Evolutionary conservation across 2,329 filamentous ascomycete species (phyloP).

Genomic region (Microcyclosporella mali): DNA sequence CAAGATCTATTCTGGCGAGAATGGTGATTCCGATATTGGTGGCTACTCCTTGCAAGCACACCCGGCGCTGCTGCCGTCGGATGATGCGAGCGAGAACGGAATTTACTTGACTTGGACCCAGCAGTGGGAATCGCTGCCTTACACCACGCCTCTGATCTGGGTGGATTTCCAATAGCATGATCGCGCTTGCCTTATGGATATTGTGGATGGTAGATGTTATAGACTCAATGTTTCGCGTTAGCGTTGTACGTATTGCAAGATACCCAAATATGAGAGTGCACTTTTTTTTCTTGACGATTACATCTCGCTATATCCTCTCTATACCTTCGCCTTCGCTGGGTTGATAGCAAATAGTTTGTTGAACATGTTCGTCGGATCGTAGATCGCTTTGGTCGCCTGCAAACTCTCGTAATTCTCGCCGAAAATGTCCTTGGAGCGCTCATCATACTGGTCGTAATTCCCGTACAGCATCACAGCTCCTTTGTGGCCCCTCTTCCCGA

Average conservation of each 20-base stretch:
- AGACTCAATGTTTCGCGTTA: no score
- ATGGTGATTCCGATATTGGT: constrained; percentile 12
- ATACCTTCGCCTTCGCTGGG: constrained; percentile 7
- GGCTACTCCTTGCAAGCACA: constrained; percentile 21
- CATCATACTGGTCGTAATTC: constrained; percentile 29
- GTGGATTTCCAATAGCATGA: constrained; percentile 9
- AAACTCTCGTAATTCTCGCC: constrained; percentile 40
- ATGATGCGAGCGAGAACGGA: constrained; percentile 13
- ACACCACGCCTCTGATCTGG: constrained; percentile 19
- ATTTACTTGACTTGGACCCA: constrained; percentile 20
- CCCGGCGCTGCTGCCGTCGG: constrained; percentile 12
- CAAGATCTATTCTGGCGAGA: constrained; percentile 14
- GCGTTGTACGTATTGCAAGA: no score
- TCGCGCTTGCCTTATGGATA: no score
- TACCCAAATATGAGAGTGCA: no score
- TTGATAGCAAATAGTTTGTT: constrained; percentile 33
- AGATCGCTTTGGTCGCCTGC: constrained; percentile 40
- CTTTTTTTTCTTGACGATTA: no score
- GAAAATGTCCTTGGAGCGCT: constrained; percentile 36
- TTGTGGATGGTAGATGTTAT: no score
- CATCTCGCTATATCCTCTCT: no score
- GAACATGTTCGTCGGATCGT: constrained; percentile 45
- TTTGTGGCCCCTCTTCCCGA: constrained; percentile 21
- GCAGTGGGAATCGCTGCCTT: constrained; percentile 13
- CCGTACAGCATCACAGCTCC: constrained; percentile 26